Base-by-base conservation (phyloP, 371 early-diverging fungal genomes). In the Coemansia sp. region DNA sequence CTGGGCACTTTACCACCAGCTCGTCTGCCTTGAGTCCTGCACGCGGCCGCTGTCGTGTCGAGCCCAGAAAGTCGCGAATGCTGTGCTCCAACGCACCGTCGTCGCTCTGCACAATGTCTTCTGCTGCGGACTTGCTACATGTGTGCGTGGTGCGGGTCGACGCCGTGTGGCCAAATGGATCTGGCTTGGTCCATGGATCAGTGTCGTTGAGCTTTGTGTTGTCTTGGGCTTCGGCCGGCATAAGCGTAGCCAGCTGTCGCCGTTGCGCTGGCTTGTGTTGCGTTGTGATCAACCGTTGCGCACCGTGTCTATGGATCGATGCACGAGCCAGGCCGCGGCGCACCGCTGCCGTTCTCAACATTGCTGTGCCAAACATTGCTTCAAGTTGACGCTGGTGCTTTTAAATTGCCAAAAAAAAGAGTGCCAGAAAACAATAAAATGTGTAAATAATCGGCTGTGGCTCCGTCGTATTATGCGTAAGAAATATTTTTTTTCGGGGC, bases 1-100 rank as follows among this genome's bases (percentile, higher is more conserved):
- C 62, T 0, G 82, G 82, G 23, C 82, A 82, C 47, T 82, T 82
- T 37, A 81, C 82, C 9, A 78, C 25, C 4, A 82, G 70, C 67
- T 82, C 82, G 67, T 69, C 75, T 23, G 67, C n/a, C 60, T 82
- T 82, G 3, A 82, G 71, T 1, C 82, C 82, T 1, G 82, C 82
- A 4, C 82, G 82, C 12, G 82, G 75, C 39, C 69, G 62, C 65
- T 82, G 82, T 4, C 78, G 74, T 12, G 78, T 77, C 12, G 68
- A 59, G 8, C 16, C 37, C 25, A 77, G 66, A 23, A 77, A 77
- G 26, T 65, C 65, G 55, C 78, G 74, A 26, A 77, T 77, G 51
- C 63, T 68, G 39, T 63, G 62, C 33, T 52, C 68, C 42, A 72
- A 56, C 21, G n/a, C 57, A 18, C 3, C 20, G 12, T 50, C n/a